Base-by-base conservation (phyloP, 1,284 basidiomycete species). In the Stereum hirsutum region DNA sequence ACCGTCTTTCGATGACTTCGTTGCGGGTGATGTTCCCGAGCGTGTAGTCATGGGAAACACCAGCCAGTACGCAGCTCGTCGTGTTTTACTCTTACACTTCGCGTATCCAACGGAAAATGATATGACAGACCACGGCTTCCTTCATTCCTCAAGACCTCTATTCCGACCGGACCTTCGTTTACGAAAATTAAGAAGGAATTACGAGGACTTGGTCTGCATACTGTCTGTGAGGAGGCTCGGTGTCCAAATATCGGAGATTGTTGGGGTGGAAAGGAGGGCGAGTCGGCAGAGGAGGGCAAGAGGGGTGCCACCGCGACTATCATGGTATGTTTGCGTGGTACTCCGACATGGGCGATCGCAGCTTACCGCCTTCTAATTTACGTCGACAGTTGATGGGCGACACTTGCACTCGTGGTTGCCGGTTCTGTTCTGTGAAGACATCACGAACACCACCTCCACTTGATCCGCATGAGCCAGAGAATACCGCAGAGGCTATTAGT, bases 191-290 rank as follows among this genome's bases (percentile, higher is more conserved):
- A 96, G 75, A 88, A 87, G 54, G 96, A 99, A 60, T 71, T 99
- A 17, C 75, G 96, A 44, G 94, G 93, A 1, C 74, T 99, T 1
- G 79, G 80, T 7, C 68, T 99, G 39, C 91, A 95, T 57, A 99
- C 96, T 0, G 96, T 99, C 1, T 99, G 96, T 57, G 96, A 99
- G 63, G 96, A 99, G 64, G 96, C 96, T 21, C 78, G 94, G 48
- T 99, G 96, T 71, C 96, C 96, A 1, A 99, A 99, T 58, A 98
- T 99, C 46, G 96, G 95, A 24, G 95, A 99, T 57, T 99, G 96
- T 62, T 99, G 96, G 96, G 94, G 96, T 40, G 94, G 94, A 2
- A 85, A 82, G 53, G 74, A 81, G 36, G 79, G 75, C 42, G 74
- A 68, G n/a, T 80, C 80, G 17, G 80, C 81, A 44, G 74, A 74